phyloP scores from a whole-genome alignment of 768 basidiomycete species.

The Suillus cothurnatus region DNA sequence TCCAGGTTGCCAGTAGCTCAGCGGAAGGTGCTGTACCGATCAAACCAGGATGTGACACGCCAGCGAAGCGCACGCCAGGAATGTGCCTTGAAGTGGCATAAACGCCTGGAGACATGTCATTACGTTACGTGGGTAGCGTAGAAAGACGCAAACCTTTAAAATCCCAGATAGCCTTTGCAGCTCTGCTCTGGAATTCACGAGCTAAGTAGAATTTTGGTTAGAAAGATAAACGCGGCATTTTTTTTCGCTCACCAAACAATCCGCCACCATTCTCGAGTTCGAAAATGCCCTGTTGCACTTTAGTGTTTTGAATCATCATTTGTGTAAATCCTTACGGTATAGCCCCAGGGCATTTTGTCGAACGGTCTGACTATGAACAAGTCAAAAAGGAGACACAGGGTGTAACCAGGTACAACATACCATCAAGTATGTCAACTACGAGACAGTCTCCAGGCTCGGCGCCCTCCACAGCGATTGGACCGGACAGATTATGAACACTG shows the following conservation, averaged over 20 bases:
- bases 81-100: slow-evolving; percentile 78
- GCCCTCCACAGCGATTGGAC: slow-evolving; percentile 73
- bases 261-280: slow-evolving; percentile 75
- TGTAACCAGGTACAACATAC: slow-evolving; percentile 30
- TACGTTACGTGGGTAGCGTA: neutral
- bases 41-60: slow-evolving; percentile 74
- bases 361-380: slow-evolving; percentile 54
- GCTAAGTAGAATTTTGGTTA: slow-evolving; percentile 35
- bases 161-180: slow-evolving; percentile 83
- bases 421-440: slow-evolving; percentile 79
- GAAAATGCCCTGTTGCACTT: slow-evolving; percentile 62
- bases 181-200: slow-evolving; percentile 67
- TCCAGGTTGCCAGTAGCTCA: slow-evolving; percentile 76
- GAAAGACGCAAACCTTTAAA: slow-evolving; percentile 49
- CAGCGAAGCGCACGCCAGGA: slow-evolving; percentile 78
- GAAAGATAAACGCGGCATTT: neutral
- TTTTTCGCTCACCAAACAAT: slow-evolving; percentile 53
- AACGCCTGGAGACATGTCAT: slow-evolving; percentile 45
- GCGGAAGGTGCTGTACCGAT: slow-evolving; percentile 77
- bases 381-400: neutral
- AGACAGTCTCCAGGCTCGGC: slow-evolving; percentile 80
- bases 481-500: slow-evolving; percentile 74
- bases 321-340: slow-evolving; percentile 48
- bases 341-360: slow-evolving; percentile 82
- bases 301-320: neutral